Evolutionary conservation across 345 rosid genomes (phyloP).

Genomic region (Pistacia integerrima): DNA sequence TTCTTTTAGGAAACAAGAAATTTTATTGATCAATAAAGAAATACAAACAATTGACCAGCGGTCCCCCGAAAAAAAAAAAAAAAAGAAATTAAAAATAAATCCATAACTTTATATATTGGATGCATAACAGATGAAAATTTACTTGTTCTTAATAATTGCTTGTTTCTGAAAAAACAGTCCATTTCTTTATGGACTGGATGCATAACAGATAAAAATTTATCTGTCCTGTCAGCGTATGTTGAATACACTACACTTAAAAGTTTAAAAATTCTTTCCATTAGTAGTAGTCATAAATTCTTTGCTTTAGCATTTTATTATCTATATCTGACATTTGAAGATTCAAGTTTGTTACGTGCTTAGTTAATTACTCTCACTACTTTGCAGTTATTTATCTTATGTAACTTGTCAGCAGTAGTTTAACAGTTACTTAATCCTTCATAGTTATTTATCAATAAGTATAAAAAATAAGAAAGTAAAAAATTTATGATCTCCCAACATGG

Average conservation of each 20-base stretch:
- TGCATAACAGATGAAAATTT: neutral
- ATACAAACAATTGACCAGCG: neutral
- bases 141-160: neutral
- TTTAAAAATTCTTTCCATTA: neutral
- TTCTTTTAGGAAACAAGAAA: neutral
- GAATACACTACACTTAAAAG: neutral
- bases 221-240: neutral
- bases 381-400: too few species aligned
- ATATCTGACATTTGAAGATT: neutral
- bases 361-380: too few species aligned
- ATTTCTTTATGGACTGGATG: slow-evolving; percentile 5
- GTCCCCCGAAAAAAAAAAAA: too few species aligned
- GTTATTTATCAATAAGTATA: too few species aligned
- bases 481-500: neutral
- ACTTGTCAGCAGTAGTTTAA: too few species aligned
- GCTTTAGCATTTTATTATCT: neutral
- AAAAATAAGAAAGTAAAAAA: too few species aligned
- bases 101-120: neutral
- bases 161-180: neutral
- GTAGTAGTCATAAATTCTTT: neutral
- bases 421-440: too few species aligned
- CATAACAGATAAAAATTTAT: neutral
- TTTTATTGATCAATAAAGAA: neutral
- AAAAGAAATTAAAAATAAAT: neutral
- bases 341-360: neutral